Evolutionary conservation across 2,329 filamentous ascomycete species (phyloP).

Genomic region (Aspergillus oerlinghausenensis): DNA sequence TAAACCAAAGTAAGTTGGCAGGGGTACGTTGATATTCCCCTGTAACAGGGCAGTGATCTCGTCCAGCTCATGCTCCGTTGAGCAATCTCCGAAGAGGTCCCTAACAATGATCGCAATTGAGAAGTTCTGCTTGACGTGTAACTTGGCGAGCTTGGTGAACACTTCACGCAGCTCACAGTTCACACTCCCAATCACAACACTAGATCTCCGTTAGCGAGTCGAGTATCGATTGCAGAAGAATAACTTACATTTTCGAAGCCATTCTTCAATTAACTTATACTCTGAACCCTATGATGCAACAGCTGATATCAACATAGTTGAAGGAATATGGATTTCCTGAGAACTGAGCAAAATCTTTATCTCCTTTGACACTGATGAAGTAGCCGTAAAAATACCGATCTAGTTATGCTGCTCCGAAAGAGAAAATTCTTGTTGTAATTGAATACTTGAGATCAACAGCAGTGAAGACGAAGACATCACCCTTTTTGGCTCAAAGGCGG

Average conservation of each 20-base stretch:
- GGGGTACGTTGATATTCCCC: conserved; percentile 67
- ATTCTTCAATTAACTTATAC: conserved; percentile 30
- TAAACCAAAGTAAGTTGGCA: conserved; percentile 88
- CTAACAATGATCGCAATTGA: conserved; percentile 79
- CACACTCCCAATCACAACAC: conserved; percentile 72
- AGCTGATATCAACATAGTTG: conserved; percentile 2
- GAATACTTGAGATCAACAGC: neutral
- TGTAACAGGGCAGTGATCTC: conserved; percentile 62
- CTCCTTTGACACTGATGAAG: neutral
- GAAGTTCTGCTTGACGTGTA: conserved; percentile 86
- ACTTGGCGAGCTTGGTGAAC: conserved; percentile 71
- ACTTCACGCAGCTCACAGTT: conserved; percentile 72
- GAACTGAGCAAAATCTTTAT: neutral
- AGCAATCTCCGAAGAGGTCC: conserved; percentile 66
- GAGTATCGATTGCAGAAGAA: neutral
- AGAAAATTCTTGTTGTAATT: neutral
- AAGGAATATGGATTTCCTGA: neutral
- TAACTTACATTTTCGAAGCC: conserved; percentile 55
- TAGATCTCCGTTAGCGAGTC: conserved; percentile 28
- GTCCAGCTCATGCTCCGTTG: conserved; percentile 49
- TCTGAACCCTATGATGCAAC: conserved; percentile 9
- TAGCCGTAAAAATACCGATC: neutral
- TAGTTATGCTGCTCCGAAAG: neutral
- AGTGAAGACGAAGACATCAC: conserved; percentile 2
- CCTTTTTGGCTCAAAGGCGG: conserved; percentile 13